Conservation (phyloP, 331 rosid species). For the Cucumis variabilis region DNA sequence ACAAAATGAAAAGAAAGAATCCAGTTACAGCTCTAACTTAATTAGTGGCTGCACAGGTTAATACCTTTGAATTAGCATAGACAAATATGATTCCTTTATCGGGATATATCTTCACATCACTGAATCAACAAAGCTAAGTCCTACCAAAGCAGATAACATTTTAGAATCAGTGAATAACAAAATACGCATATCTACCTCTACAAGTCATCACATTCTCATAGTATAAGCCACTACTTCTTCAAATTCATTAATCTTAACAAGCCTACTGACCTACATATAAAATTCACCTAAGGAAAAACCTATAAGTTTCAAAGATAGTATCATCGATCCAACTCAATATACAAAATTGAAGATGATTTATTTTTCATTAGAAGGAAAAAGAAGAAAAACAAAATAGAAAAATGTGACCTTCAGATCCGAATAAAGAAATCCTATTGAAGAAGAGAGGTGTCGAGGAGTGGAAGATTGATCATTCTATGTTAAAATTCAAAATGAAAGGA, state of each 20-base stretch:
- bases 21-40: background rate
- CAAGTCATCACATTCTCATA: background rate
- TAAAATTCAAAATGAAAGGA: too few relatives aligned
- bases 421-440: too few relatives aligned
- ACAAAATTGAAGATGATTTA: too few relatives aligned
- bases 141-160: conserved; percentile 40
- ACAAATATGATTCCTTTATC: conserved; percentile 79
- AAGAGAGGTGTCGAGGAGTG: too few relatives aligned
- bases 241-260: background rate
- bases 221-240: conserved; percentile 1
- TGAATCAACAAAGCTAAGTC: conserved; percentile 89
- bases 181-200: background rate
- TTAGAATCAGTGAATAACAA: background rate
- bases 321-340: background rate
- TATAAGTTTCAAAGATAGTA: background rate
- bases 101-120: conserved; percentile 84
- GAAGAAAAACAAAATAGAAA: too few relatives aligned
- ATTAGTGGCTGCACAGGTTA: background rate
- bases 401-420: too few relatives aligned
- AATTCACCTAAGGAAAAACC: background rate
- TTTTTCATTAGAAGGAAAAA: too few relatives aligned
- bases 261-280: background rate
- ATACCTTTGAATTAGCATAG: conserved; percentile 83
- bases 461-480: too few relatives aligned
- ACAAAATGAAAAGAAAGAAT: background rate